Percentiles rank a stretch among this genome's conserved stretches.
Evolutionary conservation across 2,329 filamentous ascomycete genomes (phyloP).

Genomic region (Exserohilum rostratum): DNA sequence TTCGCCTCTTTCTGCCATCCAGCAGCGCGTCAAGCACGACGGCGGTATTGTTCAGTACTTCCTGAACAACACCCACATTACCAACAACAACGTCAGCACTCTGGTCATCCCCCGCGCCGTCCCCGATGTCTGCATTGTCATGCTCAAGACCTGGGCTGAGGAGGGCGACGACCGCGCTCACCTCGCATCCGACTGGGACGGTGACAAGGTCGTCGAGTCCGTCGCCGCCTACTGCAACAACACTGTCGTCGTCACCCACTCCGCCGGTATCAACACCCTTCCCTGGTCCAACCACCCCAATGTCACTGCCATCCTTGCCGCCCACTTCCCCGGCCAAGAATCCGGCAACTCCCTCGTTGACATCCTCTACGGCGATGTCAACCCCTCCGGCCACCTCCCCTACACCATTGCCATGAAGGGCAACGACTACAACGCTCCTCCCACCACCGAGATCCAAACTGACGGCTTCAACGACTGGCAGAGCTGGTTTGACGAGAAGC

Average conservation of each 20-base stretch:
- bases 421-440: constrained; percentile 66
- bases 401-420: constrained; percentile 80
- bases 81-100: constrained; percentile 34
- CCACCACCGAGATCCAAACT: constrained; percentile 49
- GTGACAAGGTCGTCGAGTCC: constrained; percentile 50
- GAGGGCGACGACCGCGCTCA: constrained; percentile 53
- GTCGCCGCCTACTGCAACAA: constrained; percentile 57
- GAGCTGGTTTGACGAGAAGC: constrained; percentile 60
- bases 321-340: constrained; percentile 52
- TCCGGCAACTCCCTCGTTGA: constrained; percentile 50
- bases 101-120: constrained; percentile 40
- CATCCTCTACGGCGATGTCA: constrained; percentile 74
- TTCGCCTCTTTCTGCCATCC: constrained; percentile 51
- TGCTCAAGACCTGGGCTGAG: constrained; percentile 61
- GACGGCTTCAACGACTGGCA: constrained; percentile 53
- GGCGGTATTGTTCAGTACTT: constrained; percentile 53
- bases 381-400: constrained; percentile 79
- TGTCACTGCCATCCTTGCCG: constrained; percentile 51
- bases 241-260: constrained; percentile 58
- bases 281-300: constrained; percentile 52
- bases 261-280: constrained; percentile 51
- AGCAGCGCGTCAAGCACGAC: constrained; percentile 34
- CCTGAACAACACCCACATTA: constrained; percentile 52
- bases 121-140: constrained; percentile 61
- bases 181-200: constrained; percentile 53